A percentile compares a stretch with the other conserved stretches of the same genome.
Evolutionary conservation across 768 basidiomycete genomes (phyloP).

Genomic region (Rickenella mellea): DNA sequence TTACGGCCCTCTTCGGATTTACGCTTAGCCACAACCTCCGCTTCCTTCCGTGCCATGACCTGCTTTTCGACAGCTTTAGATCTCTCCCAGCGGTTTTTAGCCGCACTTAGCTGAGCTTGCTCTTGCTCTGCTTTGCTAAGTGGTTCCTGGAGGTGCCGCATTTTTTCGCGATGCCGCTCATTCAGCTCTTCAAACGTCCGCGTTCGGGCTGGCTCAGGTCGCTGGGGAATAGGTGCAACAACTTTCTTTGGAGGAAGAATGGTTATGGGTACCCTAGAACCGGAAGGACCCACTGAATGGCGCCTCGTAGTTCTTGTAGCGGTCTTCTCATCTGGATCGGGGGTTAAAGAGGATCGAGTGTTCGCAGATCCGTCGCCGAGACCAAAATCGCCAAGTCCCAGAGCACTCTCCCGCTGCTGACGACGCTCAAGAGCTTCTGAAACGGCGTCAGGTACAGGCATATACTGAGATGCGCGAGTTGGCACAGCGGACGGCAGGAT

Average conservation of each 20-base stretch:
- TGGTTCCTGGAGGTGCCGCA: constrained; percentile 75
- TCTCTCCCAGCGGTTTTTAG: constrained; percentile 75
- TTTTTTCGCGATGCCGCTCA: constrained; percentile 77
- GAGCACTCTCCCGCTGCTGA: constrained; percentile 60
- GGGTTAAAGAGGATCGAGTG: background rate
- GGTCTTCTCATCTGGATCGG: background rate
- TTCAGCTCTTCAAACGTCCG: constrained; percentile 83
- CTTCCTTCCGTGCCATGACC: constrained; percentile 61
- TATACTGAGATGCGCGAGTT: constrained; percentile 25
- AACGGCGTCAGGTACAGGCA: constrained; percentile 62
- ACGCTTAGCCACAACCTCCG: constrained; percentile 50
- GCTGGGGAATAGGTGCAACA: constrained; percentile 35
- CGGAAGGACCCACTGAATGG: background rate
- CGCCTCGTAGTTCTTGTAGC: background rate
- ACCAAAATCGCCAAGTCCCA: constrained; percentile 33
- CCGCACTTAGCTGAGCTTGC: constrained; percentile 64
- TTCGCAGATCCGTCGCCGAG: background rate
- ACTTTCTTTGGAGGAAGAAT: constrained; percentile 37
- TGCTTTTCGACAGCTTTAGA: constrained; percentile 67
- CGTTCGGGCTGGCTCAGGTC: constrained; percentile 40
- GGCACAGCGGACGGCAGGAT: constrained; percentile 50
- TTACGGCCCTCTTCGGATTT: constrained; percentile 43
- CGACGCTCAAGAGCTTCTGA: constrained; percentile 64
- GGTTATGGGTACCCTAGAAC: constrained; percentile 21
- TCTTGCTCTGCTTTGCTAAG: constrained; percentile 75